phyloP scores from a whole-genome alignment of 257 asterid species.

The Gentiana dahurica region DNA sequence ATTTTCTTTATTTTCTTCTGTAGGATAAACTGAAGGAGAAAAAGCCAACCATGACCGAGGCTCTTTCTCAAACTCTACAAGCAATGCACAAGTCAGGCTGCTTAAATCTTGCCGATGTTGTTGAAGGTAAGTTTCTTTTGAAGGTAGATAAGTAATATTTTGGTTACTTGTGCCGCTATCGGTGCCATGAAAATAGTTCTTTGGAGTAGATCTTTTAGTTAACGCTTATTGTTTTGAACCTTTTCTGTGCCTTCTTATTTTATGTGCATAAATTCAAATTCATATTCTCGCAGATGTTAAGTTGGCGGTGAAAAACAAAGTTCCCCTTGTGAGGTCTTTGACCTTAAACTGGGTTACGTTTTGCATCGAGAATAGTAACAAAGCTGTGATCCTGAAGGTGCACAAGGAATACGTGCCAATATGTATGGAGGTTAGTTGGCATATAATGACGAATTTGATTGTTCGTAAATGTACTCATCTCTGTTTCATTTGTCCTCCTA shows the following conservation, averaged over 20 bases:
- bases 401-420: constrained; percentile 96
- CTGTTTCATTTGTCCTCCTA: too few species aligned
- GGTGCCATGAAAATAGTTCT: too few species aligned
- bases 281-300: constrained; percentile 68
- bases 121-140: constrained; percentile 63
- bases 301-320: constrained; percentile 88
- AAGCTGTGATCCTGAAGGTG: constrained; percentile 71
- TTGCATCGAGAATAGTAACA: constrained; percentile 93
- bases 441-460: too few species aligned
- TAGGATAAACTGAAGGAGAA: constrained; percentile 98
- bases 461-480: too few species aligned
- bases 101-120: constrained; percentile 67
- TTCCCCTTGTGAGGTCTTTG: constrained; percentile 91
- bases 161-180: too few species aligned
- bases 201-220: too few species aligned
- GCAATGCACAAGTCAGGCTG: constrained; percentile 96
- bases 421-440: constrained; percentile 89
- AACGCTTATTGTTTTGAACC: too few species aligned
- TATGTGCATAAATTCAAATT: constrained; percentile 1
- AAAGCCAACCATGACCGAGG: constrained; percentile 72
- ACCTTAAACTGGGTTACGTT: constrained; percentile 91
- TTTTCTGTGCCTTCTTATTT: too few species aligned
- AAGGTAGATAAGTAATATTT: neutral
- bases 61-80: constrained; percentile 87
- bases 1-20: constrained; percentile 9